Conservation (phyloP, 495 filamentous ascomycete genomes). For the Hypoxylon subgilvum region DNA sequence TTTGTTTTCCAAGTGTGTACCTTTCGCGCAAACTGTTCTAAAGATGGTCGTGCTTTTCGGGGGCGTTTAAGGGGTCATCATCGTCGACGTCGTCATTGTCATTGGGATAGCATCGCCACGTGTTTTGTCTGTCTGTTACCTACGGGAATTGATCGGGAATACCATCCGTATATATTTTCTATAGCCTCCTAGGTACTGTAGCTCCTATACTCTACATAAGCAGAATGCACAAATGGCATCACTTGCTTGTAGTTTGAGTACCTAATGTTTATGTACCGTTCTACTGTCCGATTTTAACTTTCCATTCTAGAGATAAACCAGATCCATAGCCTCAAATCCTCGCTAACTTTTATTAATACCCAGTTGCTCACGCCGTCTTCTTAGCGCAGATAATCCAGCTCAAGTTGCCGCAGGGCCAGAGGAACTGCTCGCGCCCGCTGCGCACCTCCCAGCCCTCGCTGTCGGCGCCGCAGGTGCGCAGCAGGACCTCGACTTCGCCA, state of each 20-base stretch:
- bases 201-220: slow-evolving; percentile 18
- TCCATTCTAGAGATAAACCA: too few relatives aligned
- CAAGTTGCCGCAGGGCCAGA: slow-evolving; percentile 57
- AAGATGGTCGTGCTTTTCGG: not conserved
- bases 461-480: slow-evolving; percentile 57
- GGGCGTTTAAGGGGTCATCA: slow-evolving; percentile 30
- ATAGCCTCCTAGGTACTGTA: not conserved
- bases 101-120: slow-evolving; percentile 15
- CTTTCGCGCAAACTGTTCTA: not conserved
- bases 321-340: too few relatives aligned
- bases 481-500: slow-evolving; percentile 64
- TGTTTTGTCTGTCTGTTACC: not conserved
- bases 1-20: too few relatives aligned
- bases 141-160: slow-evolving; percentile 24
- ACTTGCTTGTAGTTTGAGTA: too few relatives aligned
- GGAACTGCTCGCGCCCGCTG: slow-evolving; percentile 57
- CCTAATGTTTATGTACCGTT: too few relatives aligned
- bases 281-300: too few relatives aligned
- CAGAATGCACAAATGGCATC: slow-evolving; percentile 9
- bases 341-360: not conserved
- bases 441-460: slow-evolving; percentile 59
- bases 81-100: slow-evolving; percentile 6
- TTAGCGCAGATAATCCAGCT: slow-evolving; percentile 59
- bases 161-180: slow-evolving; percentile 32
- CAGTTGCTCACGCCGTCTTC: slow-evolving; percentile 17